Evolutionary conservation across 2,329 filamentous ascomycete genomes (phyloP).

Genomic region (Sarocladium kiliense): DNA sequence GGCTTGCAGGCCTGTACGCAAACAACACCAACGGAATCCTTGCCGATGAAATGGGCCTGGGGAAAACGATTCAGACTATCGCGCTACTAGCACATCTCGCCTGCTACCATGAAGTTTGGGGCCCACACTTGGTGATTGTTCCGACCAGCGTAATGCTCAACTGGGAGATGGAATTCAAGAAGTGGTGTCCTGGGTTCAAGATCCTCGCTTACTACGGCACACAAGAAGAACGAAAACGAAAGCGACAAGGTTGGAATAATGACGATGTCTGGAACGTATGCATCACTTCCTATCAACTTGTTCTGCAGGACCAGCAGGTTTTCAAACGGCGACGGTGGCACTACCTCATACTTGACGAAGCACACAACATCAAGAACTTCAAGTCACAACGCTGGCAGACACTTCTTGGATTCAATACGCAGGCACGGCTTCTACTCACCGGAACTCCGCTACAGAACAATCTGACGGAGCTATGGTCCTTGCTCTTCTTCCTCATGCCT

Average conservation of each 20-base stretch:
- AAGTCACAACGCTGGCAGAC: slow-evolving; percentile 97
- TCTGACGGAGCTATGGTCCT: slow-evolving; percentile 91
- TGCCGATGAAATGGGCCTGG: slow-evolving; percentile 96
- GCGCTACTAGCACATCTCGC: slow-evolving; percentile 88
- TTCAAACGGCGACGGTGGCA: slow-evolving; percentile 94
- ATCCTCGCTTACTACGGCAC: slow-evolving; percentile 96
- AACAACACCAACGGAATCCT: slow-evolving; percentile 94
- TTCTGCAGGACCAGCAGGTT: slow-evolving; percentile 87
- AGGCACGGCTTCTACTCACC: slow-evolving; percentile 79
- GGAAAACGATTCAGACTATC: slow-evolving; percentile 98
- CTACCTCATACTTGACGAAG: slow-evolving; percentile 96
- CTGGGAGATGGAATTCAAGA: slow-evolving; percentile 99
- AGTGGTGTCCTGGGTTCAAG: slow-evolving; percentile 97
- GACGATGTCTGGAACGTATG: slow-evolving; percentile 95
- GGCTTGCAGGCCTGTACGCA: slow-evolving; percentile 88
- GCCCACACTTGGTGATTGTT: slow-evolving; percentile 90
- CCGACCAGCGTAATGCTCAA: slow-evolving; percentile 98
- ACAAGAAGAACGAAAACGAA: slow-evolving; percentile 84
- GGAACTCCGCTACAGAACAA: slow-evolving; percentile 97
- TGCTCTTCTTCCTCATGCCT: slow-evolving; percentile 95
- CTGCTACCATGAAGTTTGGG: slow-evolving; percentile 87
- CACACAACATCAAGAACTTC: slow-evolving; percentile 99
- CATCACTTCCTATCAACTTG: slow-evolving; percentile 96
- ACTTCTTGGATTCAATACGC: slow-evolving; percentile 87
- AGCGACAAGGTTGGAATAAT: slow-evolving; percentile 89